Conservation (phyloP, 306 rosid species). For the Quercus aquifolioides region DNA sequence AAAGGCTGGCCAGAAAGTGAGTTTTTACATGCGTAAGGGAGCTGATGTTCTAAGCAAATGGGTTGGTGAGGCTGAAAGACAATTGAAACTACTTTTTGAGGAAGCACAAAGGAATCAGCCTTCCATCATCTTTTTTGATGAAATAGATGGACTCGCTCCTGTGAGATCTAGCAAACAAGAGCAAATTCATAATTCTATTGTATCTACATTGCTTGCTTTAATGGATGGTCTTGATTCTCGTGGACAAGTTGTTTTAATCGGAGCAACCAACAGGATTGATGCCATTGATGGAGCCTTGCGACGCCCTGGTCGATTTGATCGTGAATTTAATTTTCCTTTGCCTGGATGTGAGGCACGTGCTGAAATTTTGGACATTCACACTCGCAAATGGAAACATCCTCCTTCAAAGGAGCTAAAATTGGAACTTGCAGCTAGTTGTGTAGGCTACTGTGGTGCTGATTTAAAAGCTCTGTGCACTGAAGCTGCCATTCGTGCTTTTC, state of each 20-base stretch:
- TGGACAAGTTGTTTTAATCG: constrained; percentile 97
- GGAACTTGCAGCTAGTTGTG: constrained; percentile 98
- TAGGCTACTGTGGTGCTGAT: constrained; percentile 99
- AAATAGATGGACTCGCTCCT: constrained; percentile 98
- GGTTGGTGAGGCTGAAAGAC: constrained; percentile 99
- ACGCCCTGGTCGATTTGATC: constrained; percentile 98
- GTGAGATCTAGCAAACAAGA: constrained; percentile 99
- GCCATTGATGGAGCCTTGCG: constrained; percentile 99
- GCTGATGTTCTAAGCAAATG: constrained; percentile 97
- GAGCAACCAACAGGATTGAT: constrained; percentile 97
- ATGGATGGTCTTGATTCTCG: constrained; percentile 99
- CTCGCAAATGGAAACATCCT: constrained; percentile 96
- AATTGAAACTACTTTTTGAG: constrained; percentile 92
- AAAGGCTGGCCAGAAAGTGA: constrained; percentile 98
- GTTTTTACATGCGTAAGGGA: constrained; percentile 99
- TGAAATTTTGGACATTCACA: constrained; percentile 88
- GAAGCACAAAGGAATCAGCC: constrained; percentile 99
- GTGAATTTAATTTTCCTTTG: constrained; percentile 88
- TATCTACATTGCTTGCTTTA: constrained; percentile 97
- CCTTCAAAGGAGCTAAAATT: constrained; percentile 67
- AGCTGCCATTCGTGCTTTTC: constrained; percentile 98
- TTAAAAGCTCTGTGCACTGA: constrained; percentile 96
- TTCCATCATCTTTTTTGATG: constrained; percentile 95
- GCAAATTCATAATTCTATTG: constrained; percentile 98
- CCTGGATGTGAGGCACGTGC: constrained; percentile 98